phyloP scores from a whole-genome alignment of 192 early-diverging fungal genomes.

The Phlyctochytrium planicorne region DNA sequence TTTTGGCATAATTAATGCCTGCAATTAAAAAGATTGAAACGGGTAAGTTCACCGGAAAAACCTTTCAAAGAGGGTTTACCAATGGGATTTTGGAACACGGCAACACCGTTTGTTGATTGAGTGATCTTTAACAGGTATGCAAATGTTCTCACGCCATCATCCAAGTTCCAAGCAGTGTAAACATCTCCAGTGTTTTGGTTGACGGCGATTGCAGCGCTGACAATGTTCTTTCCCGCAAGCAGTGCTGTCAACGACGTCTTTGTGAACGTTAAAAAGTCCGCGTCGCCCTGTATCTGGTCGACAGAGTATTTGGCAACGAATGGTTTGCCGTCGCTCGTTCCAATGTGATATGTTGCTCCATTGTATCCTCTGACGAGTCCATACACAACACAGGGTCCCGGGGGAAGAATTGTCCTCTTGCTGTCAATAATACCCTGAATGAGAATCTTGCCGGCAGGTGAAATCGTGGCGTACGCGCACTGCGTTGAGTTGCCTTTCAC shows the following conservation, averaged over 20 bases:
- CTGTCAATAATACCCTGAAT: neutral
- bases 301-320: neutral
- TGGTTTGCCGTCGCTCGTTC: neutral
- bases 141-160: neutral
- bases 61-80: no score
- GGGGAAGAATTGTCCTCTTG: neutral
- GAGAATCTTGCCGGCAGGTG: neutral
- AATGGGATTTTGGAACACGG: neutral
- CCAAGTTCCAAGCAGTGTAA: slow-evolving; percentile 5
- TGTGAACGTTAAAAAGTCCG: neutral
- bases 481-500: neutral
- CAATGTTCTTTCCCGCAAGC: neutral
- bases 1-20: neutral
- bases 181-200: neutral
- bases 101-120: neutral
- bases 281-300: neutral
- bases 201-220: neutral
- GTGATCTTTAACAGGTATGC: neutral
- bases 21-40: neutral
- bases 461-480: neutral
- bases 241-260: neutral
- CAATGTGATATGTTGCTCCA: neutral
- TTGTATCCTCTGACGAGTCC: neutral
- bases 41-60: neutral
- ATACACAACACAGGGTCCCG: neutral